Conservation (phyloP, 208 protist species). For the Wallacemonas sp. region DNA sequence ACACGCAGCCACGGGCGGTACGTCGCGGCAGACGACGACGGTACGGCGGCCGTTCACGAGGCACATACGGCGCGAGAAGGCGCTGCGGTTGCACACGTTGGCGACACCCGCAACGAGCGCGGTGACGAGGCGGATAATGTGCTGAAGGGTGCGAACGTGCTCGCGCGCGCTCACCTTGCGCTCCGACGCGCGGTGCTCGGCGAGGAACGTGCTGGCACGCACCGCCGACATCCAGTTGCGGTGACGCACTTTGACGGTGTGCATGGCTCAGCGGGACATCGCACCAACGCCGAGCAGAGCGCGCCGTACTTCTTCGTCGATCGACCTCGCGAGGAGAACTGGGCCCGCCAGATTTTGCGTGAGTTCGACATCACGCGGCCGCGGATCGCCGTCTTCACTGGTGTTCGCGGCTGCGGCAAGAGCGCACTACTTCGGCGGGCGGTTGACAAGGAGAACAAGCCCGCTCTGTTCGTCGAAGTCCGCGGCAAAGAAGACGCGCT, state of each 20-base stretch:
- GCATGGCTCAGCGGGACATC: too few species aligned
- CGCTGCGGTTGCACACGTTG: too few species aligned
- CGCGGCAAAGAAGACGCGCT: slow-evolving; percentile 72
- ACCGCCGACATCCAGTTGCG: too few species aligned
- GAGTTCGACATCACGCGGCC: slow-evolving; percentile 66
- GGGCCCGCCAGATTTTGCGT: slow-evolving; percentile 66
- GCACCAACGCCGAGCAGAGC: too few species aligned
- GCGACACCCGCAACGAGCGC: too few species aligned
- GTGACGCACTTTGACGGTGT: too few species aligned
- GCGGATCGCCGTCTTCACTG: slow-evolving; percentile 61
- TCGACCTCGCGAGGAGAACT: slow-evolving; percentile 62
- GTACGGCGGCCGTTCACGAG: background rate
- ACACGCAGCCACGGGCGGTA: slow-evolving; percentile 30
- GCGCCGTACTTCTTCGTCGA: slow-evolving; percentile 28
- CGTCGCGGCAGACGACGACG: background rate
- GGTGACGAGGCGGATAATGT: too few species aligned
- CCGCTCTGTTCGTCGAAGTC: slow-evolving; percentile 75
- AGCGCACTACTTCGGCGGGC: slow-evolving; percentile 61
- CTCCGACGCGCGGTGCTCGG: too few species aligned
- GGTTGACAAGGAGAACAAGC: slow-evolving; percentile 72
- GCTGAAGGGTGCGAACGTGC: too few species aligned
- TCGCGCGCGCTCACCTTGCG: background rate
- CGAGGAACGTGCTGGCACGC: too few species aligned
- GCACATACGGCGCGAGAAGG: background rate
- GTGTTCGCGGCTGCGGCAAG: slow-evolving; percentile 55